Conservation (phyloP, 164 flowering plant genomes). For the Aristolochia californica region DNA sequence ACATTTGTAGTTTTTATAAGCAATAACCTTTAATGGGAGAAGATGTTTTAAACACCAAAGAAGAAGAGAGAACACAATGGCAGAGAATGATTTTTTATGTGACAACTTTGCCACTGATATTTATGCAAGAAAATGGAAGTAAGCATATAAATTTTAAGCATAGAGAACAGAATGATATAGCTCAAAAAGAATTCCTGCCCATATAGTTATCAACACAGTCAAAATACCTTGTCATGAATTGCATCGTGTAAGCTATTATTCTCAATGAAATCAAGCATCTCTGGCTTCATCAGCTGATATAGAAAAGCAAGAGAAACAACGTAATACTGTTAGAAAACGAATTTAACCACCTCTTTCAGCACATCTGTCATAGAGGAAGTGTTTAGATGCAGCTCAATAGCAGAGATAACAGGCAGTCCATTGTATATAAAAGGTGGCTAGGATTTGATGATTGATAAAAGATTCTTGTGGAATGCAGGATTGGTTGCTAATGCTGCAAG, state of each 20-base stretch:
- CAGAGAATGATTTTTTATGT: too few relatives aligned
- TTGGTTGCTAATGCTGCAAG: constrained; percentile 88
- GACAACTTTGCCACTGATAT: not conserved
- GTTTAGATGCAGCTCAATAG: constrained; percentile 88
- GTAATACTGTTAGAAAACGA: not conserved
- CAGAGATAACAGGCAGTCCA: constrained; percentile 75
- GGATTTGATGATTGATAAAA: constrained; percentile 68
- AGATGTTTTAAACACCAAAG: too few relatives aligned
- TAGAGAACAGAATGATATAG: too few relatives aligned
- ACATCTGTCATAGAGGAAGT: constrained; percentile 77
- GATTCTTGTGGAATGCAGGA: constrained; percentile 78
- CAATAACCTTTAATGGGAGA: too few relatives aligned
- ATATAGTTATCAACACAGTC: too few relatives aligned
- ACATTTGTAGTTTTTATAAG: too few relatives aligned
- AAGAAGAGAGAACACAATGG: too few relatives aligned
- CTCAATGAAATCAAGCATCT: constrained; percentile 76
- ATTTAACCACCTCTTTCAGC: constrained; percentile 64
- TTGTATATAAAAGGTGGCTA: constrained; percentile 91
- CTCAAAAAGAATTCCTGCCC: too few relatives aligned
- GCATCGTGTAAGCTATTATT: constrained; percentile 75
- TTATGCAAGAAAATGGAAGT: not conserved
- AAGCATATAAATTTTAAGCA: not conserved
- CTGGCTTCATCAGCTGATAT: constrained; percentile 84
- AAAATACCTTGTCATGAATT: constrained; percentile 75
- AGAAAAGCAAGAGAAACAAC: constrained; percentile 5